Percentiles rank a stretch among this genome's conserved stretches.
Conservation (phyloP, 176 grass and related monocot species). For the Rhynchospora breviuscula region DNA sequence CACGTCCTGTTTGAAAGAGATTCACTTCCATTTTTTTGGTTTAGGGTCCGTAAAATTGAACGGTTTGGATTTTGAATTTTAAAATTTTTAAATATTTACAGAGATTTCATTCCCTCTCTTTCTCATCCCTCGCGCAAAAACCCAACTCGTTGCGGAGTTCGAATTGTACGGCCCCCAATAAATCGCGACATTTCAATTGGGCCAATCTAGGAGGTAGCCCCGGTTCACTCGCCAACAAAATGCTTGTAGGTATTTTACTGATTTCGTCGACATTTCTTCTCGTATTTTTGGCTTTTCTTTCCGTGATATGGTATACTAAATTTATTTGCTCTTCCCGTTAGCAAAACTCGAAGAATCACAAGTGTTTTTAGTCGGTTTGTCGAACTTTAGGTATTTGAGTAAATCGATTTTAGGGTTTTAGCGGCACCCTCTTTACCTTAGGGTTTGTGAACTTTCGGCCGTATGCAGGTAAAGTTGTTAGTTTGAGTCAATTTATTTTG, state of each 20-base stretch:
- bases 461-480: not conserved
- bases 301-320: conserved; percentile 11
- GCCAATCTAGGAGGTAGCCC: conserved; percentile 13
- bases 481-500: not conserved
- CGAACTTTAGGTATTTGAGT: not conserved
- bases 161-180: conserved; percentile 18
- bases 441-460: not conserved
- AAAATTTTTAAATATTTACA: too few relatives aligned
- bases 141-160: not conserved
- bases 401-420: not conserved
- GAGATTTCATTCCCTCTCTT: too few relatives aligned
- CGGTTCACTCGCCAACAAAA: conserved; percentile 13
- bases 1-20: too few relatives aligned
- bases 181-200: not conserved
- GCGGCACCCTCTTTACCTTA: not conserved
- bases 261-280: not conserved
- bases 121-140: too few relatives aligned
- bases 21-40: too few relatives aligned
- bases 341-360: not conserved
- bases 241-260: conserved; percentile 20
- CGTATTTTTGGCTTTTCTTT: not conserved
- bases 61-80: too few relatives aligned
- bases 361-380: not conserved
- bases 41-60: too few relatives aligned
- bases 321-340: not conserved